Conservation (phyloP, 306 rosid genomes). For the Lathyrus tuberosus region DNA sequence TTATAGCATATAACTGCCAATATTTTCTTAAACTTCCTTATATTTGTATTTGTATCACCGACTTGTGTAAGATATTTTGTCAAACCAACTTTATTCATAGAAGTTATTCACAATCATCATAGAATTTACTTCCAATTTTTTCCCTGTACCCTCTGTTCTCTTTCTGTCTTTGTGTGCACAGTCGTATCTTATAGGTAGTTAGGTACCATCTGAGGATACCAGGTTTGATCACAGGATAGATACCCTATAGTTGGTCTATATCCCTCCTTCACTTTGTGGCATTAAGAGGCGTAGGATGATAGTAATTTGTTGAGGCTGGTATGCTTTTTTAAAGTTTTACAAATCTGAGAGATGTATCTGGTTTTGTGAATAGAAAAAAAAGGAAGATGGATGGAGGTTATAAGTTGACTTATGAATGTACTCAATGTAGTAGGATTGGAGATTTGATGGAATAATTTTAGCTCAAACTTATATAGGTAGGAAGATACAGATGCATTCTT, state of each 20-base stretch:
- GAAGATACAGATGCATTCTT: background rate
- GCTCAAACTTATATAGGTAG: conserved; percentile 6
- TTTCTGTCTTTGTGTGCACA: background rate
- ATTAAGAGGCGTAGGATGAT: background rate
- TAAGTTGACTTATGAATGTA: background rate
- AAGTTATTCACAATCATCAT: conserved; percentile 4
- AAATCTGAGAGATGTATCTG: background rate
- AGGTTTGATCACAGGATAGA: background rate
- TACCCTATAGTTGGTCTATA: background rate
- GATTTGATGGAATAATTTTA: background rate
- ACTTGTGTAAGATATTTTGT: conserved; percentile 1
- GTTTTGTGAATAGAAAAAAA: background rate
- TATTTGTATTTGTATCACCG: background rate
- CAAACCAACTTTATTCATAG: conserved; percentile 10
- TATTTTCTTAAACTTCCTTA: conserved; percentile 14
- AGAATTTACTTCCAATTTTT: background rate
- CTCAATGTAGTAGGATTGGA: background rate
- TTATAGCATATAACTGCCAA: background rate
- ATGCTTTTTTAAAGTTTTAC: background rate
- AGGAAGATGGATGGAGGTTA: conserved; percentile 1
- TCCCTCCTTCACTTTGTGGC: background rate
- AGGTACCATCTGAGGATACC: background rate
- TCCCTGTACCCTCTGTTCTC: background rate
- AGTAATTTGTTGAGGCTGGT: background rate
- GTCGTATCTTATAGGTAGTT: background rate